Percentiles rank a stretch among this genome's conserved stretches.
Conservation (phyloP, 2,329 filamentous ascomycete genomes). For the Pseudocercospora eumusae region DNA sequence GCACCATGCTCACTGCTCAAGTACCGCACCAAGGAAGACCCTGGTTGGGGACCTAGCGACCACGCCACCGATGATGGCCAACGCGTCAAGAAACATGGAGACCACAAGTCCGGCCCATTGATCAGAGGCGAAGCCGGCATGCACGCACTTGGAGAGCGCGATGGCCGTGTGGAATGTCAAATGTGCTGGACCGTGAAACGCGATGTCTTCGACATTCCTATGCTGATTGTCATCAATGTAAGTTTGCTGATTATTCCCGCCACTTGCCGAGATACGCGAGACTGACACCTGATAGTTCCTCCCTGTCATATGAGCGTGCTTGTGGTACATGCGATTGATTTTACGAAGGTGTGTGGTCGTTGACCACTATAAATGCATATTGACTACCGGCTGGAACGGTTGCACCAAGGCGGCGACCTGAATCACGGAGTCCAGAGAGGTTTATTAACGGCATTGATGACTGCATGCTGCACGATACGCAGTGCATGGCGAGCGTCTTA, state of each 20-base stretch:
- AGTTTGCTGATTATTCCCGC: constrained; percentile 51
- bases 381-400: constrained; percentile 20
- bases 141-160: constrained; percentile 73
- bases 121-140: constrained; percentile 72
- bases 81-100: constrained; percentile 30
- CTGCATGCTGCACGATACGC: constrained; percentile 2
- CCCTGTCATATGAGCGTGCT: constrained; percentile 26
- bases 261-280: not conserved
- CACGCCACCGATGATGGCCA: constrained; percentile 46
- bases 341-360: constrained; percentile 9
- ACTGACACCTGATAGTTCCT: constrained; percentile 27
- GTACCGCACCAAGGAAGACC: constrained; percentile 73
- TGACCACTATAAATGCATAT: constrained; percentile 15
- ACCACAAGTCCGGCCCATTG: constrained; percentile 33
- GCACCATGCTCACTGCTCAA: constrained; percentile 84
- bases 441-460: constrained; percentile 7
- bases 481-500: constrained; percentile 4
- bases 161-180: constrained; percentile 90
- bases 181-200: constrained; percentile 97
- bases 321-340: not conserved
- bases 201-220: constrained; percentile 96
- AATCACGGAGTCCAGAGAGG: not conserved
- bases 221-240: constrained; percentile 98
- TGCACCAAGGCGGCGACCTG: constrained; percentile 8
- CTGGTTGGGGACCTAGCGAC: constrained; percentile 47